Evolutionary conservation across 805 yeast genomes (phyloP), one percentile per base, ranked within the genome.

Genomic region (Alloascoidea africana): DNA sequence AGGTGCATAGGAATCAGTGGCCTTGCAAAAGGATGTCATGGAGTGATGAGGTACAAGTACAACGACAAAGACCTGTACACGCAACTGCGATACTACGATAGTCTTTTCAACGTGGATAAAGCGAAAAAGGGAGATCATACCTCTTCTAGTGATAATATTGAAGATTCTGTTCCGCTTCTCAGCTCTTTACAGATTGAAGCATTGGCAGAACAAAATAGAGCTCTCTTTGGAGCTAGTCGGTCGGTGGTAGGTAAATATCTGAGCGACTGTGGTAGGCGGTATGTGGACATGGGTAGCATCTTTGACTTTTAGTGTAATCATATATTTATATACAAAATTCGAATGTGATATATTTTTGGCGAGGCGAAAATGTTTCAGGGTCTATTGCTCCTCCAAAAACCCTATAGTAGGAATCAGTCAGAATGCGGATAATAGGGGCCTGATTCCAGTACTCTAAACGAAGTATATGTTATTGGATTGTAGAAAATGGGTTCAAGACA

Each of bases 201-300:
- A 0, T 59, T 84, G 33, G 77, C 81, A 1, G 94, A 81, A 52
- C 94, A 81, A 49, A 87, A 85, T 51, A 62, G 86, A 38, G 73
- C 60, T 8, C 48, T 70, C 15, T 78, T 86, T 48, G 68, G 55
- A 14, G 47, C 57, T 4, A 70, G 72, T 43, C 63, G 68, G 35
- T 60, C 63, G 6, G 77, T 84, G 2, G 81, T 81, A 0, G 70
- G 73, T 45, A 76, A 75, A 55, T 89, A 87, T 48, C 58, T 89
- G 46, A 64, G 65, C 37, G 81, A 81, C 43, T 81, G 89, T 58
- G 96, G 94, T 3, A 76, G 96, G 46, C 67, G 96, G 36, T 86
- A 75, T 55, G 96, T 87, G 37, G 82, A 84, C 52, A 76, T 89
- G 82, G 75, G 76, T 5, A 60, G 71, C 16, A 76, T 87, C n/a